Evolutionary conservation across 164 flowering plant species (phyloP), one percentile per base, ranked within the genome.

Genomic region (Aristolochia fimbriata): DNA sequence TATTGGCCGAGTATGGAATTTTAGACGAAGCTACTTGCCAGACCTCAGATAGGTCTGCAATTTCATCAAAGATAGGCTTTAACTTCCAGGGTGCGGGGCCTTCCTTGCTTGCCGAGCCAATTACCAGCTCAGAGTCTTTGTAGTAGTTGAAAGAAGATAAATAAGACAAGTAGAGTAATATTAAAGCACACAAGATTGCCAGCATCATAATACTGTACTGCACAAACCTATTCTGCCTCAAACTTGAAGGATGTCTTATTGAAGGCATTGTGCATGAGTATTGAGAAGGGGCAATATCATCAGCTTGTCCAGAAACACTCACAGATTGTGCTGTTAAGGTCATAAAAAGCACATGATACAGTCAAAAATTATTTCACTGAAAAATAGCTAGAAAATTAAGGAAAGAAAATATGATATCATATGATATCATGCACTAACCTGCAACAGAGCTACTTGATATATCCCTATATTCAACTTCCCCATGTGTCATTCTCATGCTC

Each of bases 221-320:
- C 8, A 37, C 43, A 37, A 70, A 87, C 98, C 96, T 78, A 62
- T 82, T 76, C 66, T 68, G 77, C 63, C 85, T 75, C 3, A 63
- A 60, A 27, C 55, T 74, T 65, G 75, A 63, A 68, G 77, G 73
- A 52, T 63, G 83, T 68, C 79, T 73, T 50, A 54, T 46, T 51
- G 67, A 41, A 20, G 79, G 62, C 22, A 70, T 45, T 65, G 77
- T 21, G 57, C 62, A 52, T 24, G 74, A 55, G 6, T 75, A 77
- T 53, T 76, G 80, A 65, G 81, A 69, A 72, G 84, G 65, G 63
- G 70, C 70, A 19, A 74, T 67, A 68, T 78, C 90, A 37, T 82
- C 93, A 59, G 64, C 67, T 68, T 81, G 90, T 31, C 65, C 64
- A 58, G 72, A 72, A 71, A 71, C 65, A 21, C 69, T 62, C 51